These are phyloP conservation scores for Yamadazyma paraphyllophila DNA, from an alignment of 805 yeast genomes.

Conservation along the genomic window DNA sequence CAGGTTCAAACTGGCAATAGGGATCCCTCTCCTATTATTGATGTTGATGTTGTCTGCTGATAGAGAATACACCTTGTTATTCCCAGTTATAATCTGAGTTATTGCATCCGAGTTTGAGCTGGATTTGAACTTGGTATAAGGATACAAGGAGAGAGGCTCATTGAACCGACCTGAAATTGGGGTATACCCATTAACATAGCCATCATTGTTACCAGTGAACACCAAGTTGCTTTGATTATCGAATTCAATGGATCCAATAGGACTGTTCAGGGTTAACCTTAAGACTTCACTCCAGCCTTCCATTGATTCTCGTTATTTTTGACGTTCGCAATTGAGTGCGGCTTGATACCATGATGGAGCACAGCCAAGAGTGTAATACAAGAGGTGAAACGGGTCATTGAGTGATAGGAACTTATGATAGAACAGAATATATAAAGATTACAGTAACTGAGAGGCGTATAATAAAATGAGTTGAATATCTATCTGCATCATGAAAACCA, in stretches of 20 bases:
- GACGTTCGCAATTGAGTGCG: constrained; percentile 3
- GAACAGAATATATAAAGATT: not conserved
- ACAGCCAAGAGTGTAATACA: not conserved
- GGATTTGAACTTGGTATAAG: constrained; percentile 38
- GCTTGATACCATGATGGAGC: not conserved
- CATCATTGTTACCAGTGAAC: constrained; percentile 79
- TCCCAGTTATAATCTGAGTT: constrained; percentile 27
- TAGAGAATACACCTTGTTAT: constrained; percentile 33
- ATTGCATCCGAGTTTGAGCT: constrained; percentile 21
- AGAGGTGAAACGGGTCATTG: too few species aligned
- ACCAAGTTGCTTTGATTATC: constrained; percentile 73
- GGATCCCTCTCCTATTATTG: constrained; percentile 35
- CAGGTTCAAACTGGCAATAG: constrained; percentile 13
- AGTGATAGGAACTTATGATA: too few species aligned
- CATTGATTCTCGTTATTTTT: constrained; percentile 24
- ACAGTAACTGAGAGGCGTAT: too few species aligned
- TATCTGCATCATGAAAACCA: not conserved
- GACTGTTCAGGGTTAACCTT: constrained; percentile 9
- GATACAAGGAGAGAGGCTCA: constrained; percentile 20
- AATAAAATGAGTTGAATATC: too few species aligned
- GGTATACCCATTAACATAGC: constrained; percentile 35
- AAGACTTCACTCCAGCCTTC: constrained; percentile 52
- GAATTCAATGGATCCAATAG: constrained; percentile 42
- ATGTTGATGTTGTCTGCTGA: constrained; percentile 30
- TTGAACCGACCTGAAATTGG: not conserved